phyloP scores from a whole-genome alignment of 2,329 filamentous ascomycete genomes.

The Venturia carpophila region DNA sequence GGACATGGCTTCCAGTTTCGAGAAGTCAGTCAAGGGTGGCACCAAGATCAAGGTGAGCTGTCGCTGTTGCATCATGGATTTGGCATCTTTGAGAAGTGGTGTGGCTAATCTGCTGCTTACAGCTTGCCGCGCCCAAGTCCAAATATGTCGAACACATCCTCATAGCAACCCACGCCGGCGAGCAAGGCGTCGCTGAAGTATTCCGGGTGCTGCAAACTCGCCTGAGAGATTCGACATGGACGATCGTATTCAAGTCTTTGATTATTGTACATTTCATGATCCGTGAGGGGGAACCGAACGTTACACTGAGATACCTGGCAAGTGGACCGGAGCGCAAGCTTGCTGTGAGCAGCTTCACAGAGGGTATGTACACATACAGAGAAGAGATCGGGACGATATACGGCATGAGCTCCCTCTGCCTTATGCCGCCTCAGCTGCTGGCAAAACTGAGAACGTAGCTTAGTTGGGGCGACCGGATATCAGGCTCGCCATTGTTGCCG shows the following conservation, averaged over 20 bases:
- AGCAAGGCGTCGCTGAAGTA: slow-evolving; percentile 90
- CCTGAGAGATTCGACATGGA: slow-evolving; percentile 94
- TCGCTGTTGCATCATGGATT: slow-evolving; percentile 21
- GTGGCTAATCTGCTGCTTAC: slow-evolving; percentile 18
- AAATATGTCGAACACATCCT: slow-evolving; percentile 99
- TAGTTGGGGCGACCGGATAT: background rate
- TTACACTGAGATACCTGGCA: slow-evolving; percentile 76
- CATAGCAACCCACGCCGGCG: slow-evolving; percentile 86
- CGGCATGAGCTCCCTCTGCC: background rate
- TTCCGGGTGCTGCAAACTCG: slow-evolving; percentile 86
- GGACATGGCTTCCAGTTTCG: slow-evolving; percentile 76
- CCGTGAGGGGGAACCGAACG: slow-evolving; percentile 82
- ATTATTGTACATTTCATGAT: slow-evolving; percentile 98
- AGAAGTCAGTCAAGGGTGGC: slow-evolving; percentile 98
- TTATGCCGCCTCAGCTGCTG: background rate
- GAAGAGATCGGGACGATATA: background rate
- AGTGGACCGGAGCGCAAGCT: slow-evolving; percentile 69
- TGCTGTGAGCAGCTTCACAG: slow-evolving; percentile 83
- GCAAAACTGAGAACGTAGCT: background rate
- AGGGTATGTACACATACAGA: slow-evolving; percentile 53
- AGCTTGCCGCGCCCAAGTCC: slow-evolving; percentile 94
- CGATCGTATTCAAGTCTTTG: slow-evolving; percentile 96
- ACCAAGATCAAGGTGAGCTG: slow-evolving; percentile 82
- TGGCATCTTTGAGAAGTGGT: background rate
- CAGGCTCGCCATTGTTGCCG: background rate